phyloP scores from a whole-genome alignment of 2,329 filamentous ascomycete species.

The Acrocalymma vagum region DNA sequence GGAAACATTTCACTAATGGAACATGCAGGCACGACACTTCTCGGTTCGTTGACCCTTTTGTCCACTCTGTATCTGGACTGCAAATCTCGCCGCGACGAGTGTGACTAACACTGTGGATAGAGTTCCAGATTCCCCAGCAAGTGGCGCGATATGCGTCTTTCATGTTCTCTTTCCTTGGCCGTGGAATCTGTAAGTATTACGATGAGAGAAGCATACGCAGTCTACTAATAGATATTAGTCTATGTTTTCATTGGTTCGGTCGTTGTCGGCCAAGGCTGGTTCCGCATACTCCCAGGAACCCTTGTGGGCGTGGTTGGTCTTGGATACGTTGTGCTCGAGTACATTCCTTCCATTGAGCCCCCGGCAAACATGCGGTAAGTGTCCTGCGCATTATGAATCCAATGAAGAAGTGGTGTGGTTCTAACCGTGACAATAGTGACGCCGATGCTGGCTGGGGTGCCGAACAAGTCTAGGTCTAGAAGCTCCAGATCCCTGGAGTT shows the following conservation, averaged over 20 bases:
- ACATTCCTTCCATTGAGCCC: conserved; percentile 61
- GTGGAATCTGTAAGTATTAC: conserved; percentile 84
- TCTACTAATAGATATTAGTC: conserved; percentile 64
- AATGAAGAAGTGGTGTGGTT: not conserved
- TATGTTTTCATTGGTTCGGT: conserved; percentile 95
- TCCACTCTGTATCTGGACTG: not conserved
- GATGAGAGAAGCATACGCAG: not conserved
- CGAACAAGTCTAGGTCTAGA: conserved; percentile 57
- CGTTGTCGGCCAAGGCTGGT: conserved; percentile 72
- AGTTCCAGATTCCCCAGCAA: conserved; percentile 95
- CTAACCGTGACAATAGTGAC: conserved; percentile 46
- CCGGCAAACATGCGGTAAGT: conserved; percentile 62
- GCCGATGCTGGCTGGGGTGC: conserved; percentile 63
- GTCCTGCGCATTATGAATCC: not conserved
- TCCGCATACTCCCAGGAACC: conserved; percentile 78
- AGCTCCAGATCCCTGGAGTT: not conserved
- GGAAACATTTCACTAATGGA: conserved; percentile 19
- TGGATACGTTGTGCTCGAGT: conserved; percentile 69
- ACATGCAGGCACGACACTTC: conserved; percentile 67
- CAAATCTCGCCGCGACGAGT: not conserved
- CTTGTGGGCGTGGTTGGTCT: conserved; percentile 82
- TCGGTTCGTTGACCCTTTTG: conserved; percentile 43
- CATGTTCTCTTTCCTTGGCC: conserved; percentile 96
- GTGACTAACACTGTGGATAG: conserved; percentile 48
- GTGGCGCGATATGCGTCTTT: conserved; percentile 94